Conservation (phyloP, 768 basidiomycete species). For the Bullera alba region DNA sequence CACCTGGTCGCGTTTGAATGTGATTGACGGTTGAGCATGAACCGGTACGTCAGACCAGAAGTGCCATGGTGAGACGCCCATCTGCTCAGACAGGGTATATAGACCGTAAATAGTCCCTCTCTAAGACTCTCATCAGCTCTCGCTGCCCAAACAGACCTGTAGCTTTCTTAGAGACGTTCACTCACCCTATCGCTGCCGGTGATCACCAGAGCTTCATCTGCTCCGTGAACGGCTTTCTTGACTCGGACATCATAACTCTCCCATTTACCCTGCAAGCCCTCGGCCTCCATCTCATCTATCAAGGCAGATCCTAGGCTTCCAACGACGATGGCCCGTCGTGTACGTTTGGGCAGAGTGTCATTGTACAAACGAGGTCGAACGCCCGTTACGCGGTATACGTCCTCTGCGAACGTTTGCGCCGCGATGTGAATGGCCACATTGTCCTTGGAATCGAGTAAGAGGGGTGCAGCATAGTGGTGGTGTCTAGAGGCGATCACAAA, state of each 20-base stretch:
- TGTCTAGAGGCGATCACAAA: not conserved
- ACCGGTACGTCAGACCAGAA: slow-evolving; percentile 72
- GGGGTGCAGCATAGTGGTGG: not conserved
- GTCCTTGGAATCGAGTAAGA: slow-evolving; percentile 19
- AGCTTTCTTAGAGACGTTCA: not conserved
- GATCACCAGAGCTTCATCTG: slow-evolving; percentile 59
- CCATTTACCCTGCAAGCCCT: slow-evolving; percentile 59
- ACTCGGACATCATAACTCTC: slow-evolving; percentile 57
- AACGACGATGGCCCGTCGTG: slow-evolving; percentile 51
- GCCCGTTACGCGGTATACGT: slow-evolving; percentile 59
- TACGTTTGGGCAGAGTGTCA: slow-evolving; percentile 47
- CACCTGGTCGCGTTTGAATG: slow-evolving; percentile 42
- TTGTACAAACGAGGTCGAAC: slow-evolving; percentile 53
- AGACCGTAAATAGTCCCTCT: slow-evolving; percentile 62
- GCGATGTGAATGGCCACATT: slow-evolving; percentile 44
- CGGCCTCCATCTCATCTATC: slow-evolving; percentile 56
- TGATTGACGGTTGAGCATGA: slow-evolving; percentile 50
- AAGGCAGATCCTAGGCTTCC: slow-evolving; percentile 60
- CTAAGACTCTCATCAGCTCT: slow-evolving; percentile 25
- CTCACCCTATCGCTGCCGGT: slow-evolving; percentile 56
- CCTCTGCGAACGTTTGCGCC: slow-evolving; percentile 56
- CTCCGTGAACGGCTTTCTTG: slow-evolving; percentile 55
- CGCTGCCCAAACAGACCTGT: not conserved
- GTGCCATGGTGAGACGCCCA: slow-evolving; percentile 52
- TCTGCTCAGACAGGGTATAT: slow-evolving; percentile 65